Conservation (phyloP, 2,329 filamentous ascomycete species). For the Aspergillus proliferans region DNA sequence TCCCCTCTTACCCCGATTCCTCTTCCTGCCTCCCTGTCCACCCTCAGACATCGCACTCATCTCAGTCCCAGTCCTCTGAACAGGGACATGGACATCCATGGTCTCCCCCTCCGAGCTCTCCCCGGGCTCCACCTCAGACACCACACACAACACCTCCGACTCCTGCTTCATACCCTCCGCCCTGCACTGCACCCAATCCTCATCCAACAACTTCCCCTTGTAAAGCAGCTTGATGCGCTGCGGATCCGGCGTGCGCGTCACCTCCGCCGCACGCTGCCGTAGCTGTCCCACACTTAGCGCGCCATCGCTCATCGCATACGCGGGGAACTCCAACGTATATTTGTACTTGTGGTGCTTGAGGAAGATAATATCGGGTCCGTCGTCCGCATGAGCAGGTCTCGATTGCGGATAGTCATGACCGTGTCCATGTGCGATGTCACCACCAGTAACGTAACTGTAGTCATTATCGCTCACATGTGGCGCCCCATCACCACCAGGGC, state of each 20-base stretch:
- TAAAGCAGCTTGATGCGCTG: constrained; percentile 40
- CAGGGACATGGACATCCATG: constrained; percentile 18
- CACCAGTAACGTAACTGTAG: constrained; percentile 34
- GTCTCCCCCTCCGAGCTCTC: constrained; percentile 26
- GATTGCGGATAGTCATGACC: constrained; percentile 1
- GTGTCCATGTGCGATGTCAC: constrained; percentile 26
- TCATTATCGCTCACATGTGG: constrained; percentile 34
- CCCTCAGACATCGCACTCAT: neutral
- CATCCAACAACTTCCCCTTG: constrained; percentile 41
- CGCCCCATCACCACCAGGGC: constrained; percentile 6
- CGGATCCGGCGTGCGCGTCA: constrained; percentile 29
- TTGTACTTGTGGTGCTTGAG: constrained; percentile 38
- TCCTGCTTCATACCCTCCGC: constrained; percentile 44
- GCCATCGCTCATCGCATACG: constrained; percentile 44
- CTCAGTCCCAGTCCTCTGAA: neutral
- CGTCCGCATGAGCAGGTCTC: constrained; percentile 9
- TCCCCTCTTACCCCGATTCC: constrained; percentile 16
- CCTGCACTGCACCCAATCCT: constrained; percentile 35
- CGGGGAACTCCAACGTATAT: constrained; percentile 40
- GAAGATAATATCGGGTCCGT: constrained; percentile 37
- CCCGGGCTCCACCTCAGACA: constrained; percentile 33
- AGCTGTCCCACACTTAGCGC: constrained; percentile 37
- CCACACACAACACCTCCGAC: constrained; percentile 42
- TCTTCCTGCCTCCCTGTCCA: constrained; percentile 8
- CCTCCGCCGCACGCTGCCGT: constrained; percentile 33